Percentiles rank a stretch among this genome's conserved stretches.
phyloP scores from a whole-genome alignment of 148 eudicot genomes.

The Cornus suecica region DNA sequence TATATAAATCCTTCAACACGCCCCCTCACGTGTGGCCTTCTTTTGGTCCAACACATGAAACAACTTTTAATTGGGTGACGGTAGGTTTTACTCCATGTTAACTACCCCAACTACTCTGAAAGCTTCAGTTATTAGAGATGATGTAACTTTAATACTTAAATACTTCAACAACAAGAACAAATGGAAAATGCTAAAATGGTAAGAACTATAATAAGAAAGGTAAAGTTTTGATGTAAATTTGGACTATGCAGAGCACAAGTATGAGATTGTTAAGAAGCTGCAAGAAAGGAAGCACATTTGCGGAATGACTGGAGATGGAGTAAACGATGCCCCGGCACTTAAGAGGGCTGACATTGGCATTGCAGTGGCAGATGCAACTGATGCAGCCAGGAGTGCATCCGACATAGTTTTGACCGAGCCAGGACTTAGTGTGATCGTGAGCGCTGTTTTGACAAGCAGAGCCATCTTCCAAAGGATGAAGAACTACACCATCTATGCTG shows the following conservation, averaged over 20 bases:
- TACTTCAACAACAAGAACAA: too few species aligned
- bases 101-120: too few species aligned
- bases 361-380: constrained; percentile 40
- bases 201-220: too few species aligned
- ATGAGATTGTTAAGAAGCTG: constrained; percentile 41
- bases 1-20: too few species aligned
- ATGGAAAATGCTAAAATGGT: background rate
- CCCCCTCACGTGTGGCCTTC: too few species aligned
- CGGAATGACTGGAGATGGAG: constrained; percentile 52
- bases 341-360: constrained; percentile 41
- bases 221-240: background rate
- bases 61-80: too few species aligned
- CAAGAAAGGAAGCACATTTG: constrained; percentile 44
- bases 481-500: constrained; percentile 31
- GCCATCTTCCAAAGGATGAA: constrained; percentile 37
- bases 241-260: constrained; percentile 36
- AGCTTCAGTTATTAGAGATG: too few species aligned
- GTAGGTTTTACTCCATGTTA: too few species aligned
- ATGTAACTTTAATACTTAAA: too few species aligned
- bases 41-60: too few species aligned
- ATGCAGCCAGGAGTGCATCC: constrained; percentile 32
- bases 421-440: constrained; percentile 35
- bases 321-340: constrained; percentile 38
- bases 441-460: constrained; percentile 32
- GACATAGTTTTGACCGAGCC: constrained; percentile 39